A percentile compares a stretch with the other conserved stretches of the same genome.
Conservation (phyloP, 2,329 filamentous ascomycete genomes). For the Aspergillus spinulosporus region DNA sequence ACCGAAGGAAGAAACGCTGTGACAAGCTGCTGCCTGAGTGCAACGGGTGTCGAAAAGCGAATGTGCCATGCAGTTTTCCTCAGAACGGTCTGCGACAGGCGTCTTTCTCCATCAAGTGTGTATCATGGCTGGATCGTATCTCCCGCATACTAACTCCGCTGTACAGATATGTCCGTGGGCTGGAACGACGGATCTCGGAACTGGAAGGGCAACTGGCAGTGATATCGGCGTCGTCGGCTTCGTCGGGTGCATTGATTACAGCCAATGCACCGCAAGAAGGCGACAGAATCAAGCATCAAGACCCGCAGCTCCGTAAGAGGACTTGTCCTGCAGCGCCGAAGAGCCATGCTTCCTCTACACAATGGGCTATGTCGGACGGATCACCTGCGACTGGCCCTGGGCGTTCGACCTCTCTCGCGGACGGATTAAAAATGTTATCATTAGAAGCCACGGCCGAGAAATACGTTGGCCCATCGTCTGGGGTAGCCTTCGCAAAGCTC, state of each 20-base stretch:
- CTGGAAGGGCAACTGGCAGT: slow-evolving; percentile 25
- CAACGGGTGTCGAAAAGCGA: slow-evolving; percentile 40
- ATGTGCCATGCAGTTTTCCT: slow-evolving; percentile 44
- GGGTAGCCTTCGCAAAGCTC: slow-evolving; percentile 48
- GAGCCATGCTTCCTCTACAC: too few relatives aligned
- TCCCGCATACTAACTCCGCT: neutral
- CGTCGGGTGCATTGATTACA: neutral
- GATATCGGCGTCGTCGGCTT: neutral
- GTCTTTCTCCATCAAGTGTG: slow-evolving; percentile 45
- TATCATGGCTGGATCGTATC: neutral
- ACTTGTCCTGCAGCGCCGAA: too few relatives aligned
- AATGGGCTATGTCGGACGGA: too few relatives aligned
- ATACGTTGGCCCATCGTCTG: slow-evolving; percentile 48
- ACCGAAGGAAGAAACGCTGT: slow-evolving; percentile 48
- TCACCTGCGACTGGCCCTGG: neutral
- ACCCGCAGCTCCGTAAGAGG: too few relatives aligned
- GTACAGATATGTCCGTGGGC: slow-evolving; percentile 36
- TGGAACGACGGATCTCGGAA: slow-evolving; percentile 31
- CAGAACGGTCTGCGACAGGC: slow-evolving; percentile 42
- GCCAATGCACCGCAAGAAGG: slow-evolving; percentile 2
- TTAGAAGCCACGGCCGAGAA: slow-evolving; percentile 49
- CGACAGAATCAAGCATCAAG: neutral
- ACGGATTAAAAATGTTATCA: slow-evolving; percentile 42
- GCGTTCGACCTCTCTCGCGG: slow-evolving; percentile 29
- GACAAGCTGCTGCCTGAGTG: slow-evolving; percentile 44